phyloP scores from a whole-genome alignment of 2,329 filamentous ascomycete genomes.

The Rhinocladiella mackenziei region DNA sequence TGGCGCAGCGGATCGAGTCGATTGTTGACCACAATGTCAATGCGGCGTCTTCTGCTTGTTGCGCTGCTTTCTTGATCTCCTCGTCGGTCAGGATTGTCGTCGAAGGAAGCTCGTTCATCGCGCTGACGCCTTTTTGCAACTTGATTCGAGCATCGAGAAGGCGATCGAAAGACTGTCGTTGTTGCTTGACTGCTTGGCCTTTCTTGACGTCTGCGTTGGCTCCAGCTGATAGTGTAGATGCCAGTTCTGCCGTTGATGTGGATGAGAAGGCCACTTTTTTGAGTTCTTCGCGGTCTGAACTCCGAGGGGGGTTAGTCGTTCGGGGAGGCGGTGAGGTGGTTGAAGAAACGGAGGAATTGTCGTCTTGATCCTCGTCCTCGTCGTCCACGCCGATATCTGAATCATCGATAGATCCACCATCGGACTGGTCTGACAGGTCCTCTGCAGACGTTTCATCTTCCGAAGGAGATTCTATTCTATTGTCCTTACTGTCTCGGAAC shows the following conservation, averaged over 20 bases:
- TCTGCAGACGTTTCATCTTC: no score
- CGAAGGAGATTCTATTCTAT: constrained; percentile 26
- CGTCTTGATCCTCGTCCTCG: constrained; percentile 33
- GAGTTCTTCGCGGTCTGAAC: constrained; percentile 53
- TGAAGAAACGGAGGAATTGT: constrained; percentile 29
- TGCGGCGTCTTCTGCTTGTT: constrained; percentile 80
- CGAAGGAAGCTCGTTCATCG: constrained; percentile 66
- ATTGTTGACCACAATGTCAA: constrained; percentile 76
- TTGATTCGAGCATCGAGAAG: constrained; percentile 88
- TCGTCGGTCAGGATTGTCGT: constrained; percentile 35
- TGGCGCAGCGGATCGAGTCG: constrained; percentile 40
- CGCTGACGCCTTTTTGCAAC: constrained; percentile 82
- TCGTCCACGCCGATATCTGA: constrained; percentile 37
- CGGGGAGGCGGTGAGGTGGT: constrained; percentile 25
- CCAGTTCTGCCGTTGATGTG: constrained; percentile 60
- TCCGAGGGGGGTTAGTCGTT: constrained; percentile 8
- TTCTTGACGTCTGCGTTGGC: constrained; percentile 76
- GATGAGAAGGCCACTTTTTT: constrained; percentile 61
- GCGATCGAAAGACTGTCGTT: constrained; percentile 80
- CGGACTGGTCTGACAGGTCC: constrained; percentile 11
- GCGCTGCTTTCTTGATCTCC: constrained; percentile 50
- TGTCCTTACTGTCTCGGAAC: constrained; percentile 28
- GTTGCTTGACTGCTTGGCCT: constrained; percentile 77
- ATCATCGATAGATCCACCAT: constrained; percentile 10
- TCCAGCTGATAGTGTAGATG: constrained; percentile 61